Percentiles rank a stretch among this genome's conserved stretches.
Conservation (phyloP, 805 yeast genomes). For the Suhomyces prunicola region DNA sequence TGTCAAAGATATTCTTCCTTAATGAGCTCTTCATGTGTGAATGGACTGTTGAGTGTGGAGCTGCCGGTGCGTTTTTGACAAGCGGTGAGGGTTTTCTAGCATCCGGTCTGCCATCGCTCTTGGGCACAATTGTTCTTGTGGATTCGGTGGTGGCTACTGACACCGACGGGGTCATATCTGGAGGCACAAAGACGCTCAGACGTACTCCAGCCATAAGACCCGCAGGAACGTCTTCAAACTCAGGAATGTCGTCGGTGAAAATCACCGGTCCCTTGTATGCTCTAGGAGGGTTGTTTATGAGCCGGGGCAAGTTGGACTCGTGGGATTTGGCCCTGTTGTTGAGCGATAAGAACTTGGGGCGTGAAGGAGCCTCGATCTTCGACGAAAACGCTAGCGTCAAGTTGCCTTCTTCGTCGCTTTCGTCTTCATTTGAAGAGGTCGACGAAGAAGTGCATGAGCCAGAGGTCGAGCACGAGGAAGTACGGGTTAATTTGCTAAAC, state of each 20-base stretch:
- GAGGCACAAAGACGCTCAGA: conserved; percentile 16
- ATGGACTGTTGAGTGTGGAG: conserved; percentile 15
- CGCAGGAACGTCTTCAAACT: conserved; percentile 42
- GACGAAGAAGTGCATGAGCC: conserved; percentile 13
- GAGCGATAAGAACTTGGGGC: conserved; percentile 34
- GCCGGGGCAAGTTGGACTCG: conserved; percentile 37
- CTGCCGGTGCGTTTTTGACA: conserved; percentile 20
- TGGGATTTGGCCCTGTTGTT: conserved; percentile 39
- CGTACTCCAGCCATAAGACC: conserved; percentile 33
- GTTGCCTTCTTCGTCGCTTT: conserved; percentile 40
- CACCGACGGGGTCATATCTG: conserved; percentile 11
- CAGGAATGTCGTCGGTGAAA: conserved; percentile 29
- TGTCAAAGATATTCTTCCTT: conserved; percentile 14
- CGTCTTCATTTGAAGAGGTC: conserved; percentile 10
- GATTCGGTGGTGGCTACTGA: conserved; percentile 15
- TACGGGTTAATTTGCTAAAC: not conserved
- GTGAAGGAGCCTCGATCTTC: conserved; percentile 30
- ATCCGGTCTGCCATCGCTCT: not conserved
- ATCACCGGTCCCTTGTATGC: conserved; percentile 28
- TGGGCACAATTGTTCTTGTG: conserved; percentile 12
- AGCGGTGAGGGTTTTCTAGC: conserved; percentile 28
- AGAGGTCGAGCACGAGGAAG: conserved; percentile 10
- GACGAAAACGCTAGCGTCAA: conserved; percentile 45
- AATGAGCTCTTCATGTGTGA: conserved; percentile 18
- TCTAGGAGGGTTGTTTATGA: conserved; percentile 11